Base-by-base conservation (phyloP, 768 basidiomycete species). In the Solioccasus polychromus region DNA sequence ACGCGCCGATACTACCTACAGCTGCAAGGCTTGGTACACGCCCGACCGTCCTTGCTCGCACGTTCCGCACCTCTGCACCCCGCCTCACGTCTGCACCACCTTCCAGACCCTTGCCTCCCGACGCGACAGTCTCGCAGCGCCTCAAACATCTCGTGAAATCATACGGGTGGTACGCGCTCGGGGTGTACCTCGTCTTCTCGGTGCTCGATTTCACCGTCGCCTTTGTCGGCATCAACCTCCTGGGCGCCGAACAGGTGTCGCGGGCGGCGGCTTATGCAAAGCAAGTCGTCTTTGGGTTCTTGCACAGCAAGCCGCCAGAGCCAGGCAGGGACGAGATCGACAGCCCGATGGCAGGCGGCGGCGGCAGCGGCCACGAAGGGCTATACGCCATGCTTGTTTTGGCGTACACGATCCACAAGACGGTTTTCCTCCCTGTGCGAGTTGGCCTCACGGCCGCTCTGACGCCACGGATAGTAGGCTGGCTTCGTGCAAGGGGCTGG, bases 391-490 rank as follows among this genome's bases (percentile, higher is more conserved):
- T 96, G 82, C 68, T 96, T 22, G 80, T 91, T 0, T 72, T 98
- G 56, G 95, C 96, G 4, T 99, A 94, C 67, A 86, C 88, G 17
- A 80, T 99, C 42, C 96, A 99, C 78, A 99, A 99, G 71, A 95
- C 91, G 0, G 60, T 92, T 2, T 88, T 97, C 61, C 63, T 98
- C 18, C 96, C 96, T 8, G 66, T 99, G 19, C 74, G 96, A 31
- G 79, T 96, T 1, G 96, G 92, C 0, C 67, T 94, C 51, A 97
- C 95, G 0, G 92, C 89, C 1, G 83, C 82, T 1, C 69, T 89
- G 41, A 95, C 93, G 0, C 93, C 93, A 1, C 76, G 76, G 52
- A 64, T 97, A n/a, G 93, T 96, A 4, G 75, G 76, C 17, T 95
- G 90, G 89, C 68, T 97, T 42, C 73, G 79, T n/a, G 69, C 66